Evolutionary conservation across 192 early-diverging fungal species (phyloP).

Genomic region (Coemansia sp.): DNA sequence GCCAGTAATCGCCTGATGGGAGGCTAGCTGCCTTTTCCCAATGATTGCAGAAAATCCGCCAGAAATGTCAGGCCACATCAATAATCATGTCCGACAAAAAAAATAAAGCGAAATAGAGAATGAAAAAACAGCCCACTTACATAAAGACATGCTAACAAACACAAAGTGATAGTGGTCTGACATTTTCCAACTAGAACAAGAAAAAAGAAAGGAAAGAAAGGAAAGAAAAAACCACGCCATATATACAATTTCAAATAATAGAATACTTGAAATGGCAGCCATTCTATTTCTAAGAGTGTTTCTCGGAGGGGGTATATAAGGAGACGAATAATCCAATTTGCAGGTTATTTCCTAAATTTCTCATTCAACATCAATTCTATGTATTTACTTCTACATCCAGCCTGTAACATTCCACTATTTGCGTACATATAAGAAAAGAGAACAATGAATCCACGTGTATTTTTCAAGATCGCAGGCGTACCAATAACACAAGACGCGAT

Average conservation of each 20-base stretch:
- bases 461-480: conserved; percentile 42
- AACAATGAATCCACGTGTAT: conserved; percentile 26
- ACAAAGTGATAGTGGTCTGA: not conserved
- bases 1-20: too few species aligned
- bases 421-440: too few species aligned
- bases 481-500: conserved; percentile 44
- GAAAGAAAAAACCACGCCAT: not conserved
- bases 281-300: too few species aligned
- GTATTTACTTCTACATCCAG: too few species aligned
- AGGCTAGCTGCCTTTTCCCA: too few species aligned
- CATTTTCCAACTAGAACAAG: not conserved
- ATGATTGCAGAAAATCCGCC: too few species aligned
- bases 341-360: too few species aligned
- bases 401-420: too few species aligned
- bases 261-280: too few species aligned
- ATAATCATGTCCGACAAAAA: not conserved
- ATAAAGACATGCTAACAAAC: not conserved
- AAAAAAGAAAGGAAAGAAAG: too few species aligned
- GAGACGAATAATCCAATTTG: not conserved
- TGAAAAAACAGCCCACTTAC: conserved; percentile 45
- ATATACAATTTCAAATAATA: not conserved
- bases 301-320: too few species aligned
- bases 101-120: not conserved
- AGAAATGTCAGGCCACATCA: not conserved
- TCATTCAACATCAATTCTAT: too few species aligned